A percentile compares a stretch with the other conserved stretches of the same genome.
These are phyloP conservation scores for Brassica juncea DNA, from an alignment of 345 rosid species.

Conservation along the genomic window DNA sequence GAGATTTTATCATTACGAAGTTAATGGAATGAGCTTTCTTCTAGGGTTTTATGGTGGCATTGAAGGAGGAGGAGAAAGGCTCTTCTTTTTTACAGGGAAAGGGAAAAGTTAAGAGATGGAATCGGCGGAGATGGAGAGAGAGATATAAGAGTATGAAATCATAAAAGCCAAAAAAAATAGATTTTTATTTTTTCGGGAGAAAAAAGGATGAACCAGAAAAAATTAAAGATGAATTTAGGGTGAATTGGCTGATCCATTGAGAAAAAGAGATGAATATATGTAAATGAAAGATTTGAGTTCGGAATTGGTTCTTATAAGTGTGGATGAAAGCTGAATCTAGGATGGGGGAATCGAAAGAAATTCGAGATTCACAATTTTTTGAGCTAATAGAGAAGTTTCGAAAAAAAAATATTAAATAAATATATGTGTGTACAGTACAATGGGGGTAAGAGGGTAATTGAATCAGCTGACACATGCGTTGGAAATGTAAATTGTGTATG, in stretches of 20 bases:
- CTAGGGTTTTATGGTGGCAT: constrained; percentile 40
- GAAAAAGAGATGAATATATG: not conserved
- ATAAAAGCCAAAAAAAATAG: constrained; percentile 12
- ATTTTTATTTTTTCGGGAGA: constrained; percentile 25
- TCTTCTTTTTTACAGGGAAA: constrained; percentile 5
- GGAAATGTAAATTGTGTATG: too few species aligned
- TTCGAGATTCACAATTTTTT: not conserved
- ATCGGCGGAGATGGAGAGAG: constrained; percentile 41
- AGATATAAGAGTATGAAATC: constrained; percentile 2
- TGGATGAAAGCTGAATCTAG: not conserved
- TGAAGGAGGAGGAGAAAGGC: constrained; percentile 22
- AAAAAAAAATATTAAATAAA: too few species aligned
- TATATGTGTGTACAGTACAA: too few species aligned
- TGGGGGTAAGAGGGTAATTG: too few species aligned
- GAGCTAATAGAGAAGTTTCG: not conserved
- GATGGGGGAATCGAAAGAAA: not conserved
- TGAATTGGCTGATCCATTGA: too few species aligned
- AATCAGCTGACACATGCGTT: too few species aligned
- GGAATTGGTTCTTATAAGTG: not conserved
- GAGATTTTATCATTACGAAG: constrained; percentile 34
- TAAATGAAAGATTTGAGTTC: not conserved
- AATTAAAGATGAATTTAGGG: not conserved
- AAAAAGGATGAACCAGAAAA: constrained; percentile 23
- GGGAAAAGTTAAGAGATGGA: constrained; percentile 18
- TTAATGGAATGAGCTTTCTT: not conserved